Evolutionary conservation across 768 basidiomycete genomes (phyloP), one percentile per base, ranked within the genome.

Genomic region (Cystofilobasidium macerans): DNA sequence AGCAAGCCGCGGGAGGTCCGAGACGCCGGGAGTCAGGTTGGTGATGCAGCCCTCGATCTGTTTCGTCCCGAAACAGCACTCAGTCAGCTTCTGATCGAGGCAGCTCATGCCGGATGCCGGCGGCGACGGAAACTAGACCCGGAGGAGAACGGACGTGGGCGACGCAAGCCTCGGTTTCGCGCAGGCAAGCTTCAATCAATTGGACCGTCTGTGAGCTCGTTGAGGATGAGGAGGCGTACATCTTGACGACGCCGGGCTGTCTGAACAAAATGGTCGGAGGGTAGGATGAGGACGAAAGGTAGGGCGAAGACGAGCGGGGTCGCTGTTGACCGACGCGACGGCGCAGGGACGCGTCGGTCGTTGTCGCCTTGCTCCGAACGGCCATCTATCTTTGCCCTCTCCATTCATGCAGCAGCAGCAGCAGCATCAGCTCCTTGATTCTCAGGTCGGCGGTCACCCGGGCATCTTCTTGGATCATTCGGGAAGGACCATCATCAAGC

Each of bases 1-100:
- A 36, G 78, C 80, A 81, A 89, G 86, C 58, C 88, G 80, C 0
- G 82, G 84, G 8, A 88, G 78, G 75, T 89, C 88, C 47, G 57
- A 47, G 16, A 65, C 64, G 3, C 64, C 64, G 0, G 64, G 57
- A 2, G 28, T 24, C 1, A 65, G 57, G n/a, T 40, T 43, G 24
- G 24, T 26, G 45, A 65, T 65, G 35, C 54, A 65, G 64, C 57
- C 51, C n/a, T 54, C 51, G 30, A 54, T 54, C 51, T 54, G 45
- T n/a, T 2, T n/a, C 16, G 9, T 8, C 38, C 9, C 9, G 9
- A 40, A 40, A 40, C 9, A 16, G 38, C 38, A 40, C n/a, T n/a
- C n/a, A n/a, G n/a, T n/a, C n/a, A n/a, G n/a, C n/a, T n/a, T n/a
- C n/a, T n/a, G n/a, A n/a, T n/a, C n/a, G n/a, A n/a, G n/a, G n/a